Evolutionary conservation across 129 eudicot genomes (phyloP).

Genomic region (Pulicaria dysenterica): DNA sequence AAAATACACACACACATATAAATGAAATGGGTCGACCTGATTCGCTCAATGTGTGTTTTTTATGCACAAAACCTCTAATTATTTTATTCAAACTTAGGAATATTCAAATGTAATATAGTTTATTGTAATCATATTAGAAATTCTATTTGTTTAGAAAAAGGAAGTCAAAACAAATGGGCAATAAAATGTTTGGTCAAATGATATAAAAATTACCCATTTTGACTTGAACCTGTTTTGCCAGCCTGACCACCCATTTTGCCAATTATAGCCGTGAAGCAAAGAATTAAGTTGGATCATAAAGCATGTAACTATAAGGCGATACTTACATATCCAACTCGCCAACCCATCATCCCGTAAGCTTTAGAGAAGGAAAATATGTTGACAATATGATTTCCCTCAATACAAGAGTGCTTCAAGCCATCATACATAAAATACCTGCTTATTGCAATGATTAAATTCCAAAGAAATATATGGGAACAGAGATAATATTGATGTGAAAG

Average conservation of each 20-base stretch:
- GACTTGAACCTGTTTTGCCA: background rate
- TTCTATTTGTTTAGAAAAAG: background rate
- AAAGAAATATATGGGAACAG: background rate
- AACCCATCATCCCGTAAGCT: slow-evolving; percentile 99
- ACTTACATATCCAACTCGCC: slow-evolving; percentile 99
- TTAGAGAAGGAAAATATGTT: slow-evolving; percentile 95
- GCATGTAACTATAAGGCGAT: slow-evolving; percentile 18
- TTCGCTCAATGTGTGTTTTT: background rate
- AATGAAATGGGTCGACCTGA: background rate
- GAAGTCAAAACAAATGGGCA: background rate
- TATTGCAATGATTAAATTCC: background rate
- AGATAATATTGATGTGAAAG: background rate
- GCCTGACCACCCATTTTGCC: slow-evolving; percentile 2
- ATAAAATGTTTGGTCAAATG: background rate
- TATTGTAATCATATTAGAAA: background rate
- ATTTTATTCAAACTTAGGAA: background rate
- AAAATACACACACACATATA: background rate
- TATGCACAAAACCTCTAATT: background rate
- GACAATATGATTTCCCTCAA: slow-evolving; percentile 87
- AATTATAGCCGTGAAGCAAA: background rate
- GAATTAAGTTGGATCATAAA: background rate
- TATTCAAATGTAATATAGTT: background rate
- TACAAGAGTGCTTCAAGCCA: slow-evolving; percentile 88
- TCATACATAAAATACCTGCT: slow-evolving; percentile 98
- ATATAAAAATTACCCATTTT: background rate